Base-by-base conservation (phyloP, 495 filamentous ascomycete genomes). In the Penicillium pulvis region DNA sequence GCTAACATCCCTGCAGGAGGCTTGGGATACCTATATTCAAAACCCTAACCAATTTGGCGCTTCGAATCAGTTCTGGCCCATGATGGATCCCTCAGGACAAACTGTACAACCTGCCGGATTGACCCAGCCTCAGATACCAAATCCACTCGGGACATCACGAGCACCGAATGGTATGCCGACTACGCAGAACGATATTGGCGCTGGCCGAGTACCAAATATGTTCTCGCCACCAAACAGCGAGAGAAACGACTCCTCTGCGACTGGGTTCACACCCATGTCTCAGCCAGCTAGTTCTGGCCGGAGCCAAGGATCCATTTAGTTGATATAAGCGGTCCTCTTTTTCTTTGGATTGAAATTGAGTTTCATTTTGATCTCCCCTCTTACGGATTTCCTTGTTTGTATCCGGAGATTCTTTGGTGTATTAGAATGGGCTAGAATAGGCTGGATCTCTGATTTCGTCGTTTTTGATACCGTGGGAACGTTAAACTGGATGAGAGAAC, bases 21-120 rank as follows among this genome's bases (percentile, higher is more conserved):
- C 81, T 1, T 85, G 80, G 79, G 82, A 85, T 59, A 79, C 69
- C 24, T 85, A 83, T 48, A 74, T 84, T 31, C 81, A 83, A 62
- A 80, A 77, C 57, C 72, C 77, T 20, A 75, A 70, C 17, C 20
- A 23, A 23, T 53, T 84, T 44, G 82, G 84, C 43, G 57, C 74
- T 6, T 58, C 67, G 7, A 78, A 70, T 46, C 75, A 78, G 56
- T 75, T 77, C 51, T 84, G 81, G 81, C 72, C 79, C 6, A 71
- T 73, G 51, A 64, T 68, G 58, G 75, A 79, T 51, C 43, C 70
- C 19, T 67, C 71, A 56, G 68, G 70, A 11, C 73, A 67, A 48
- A 58, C 56, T 8, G 61, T 60, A 11, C 66, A 64, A 35, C 31
- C 58, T 11, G 56, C 31, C 30, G 64, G 58, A 20, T 24, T 66